Percentiles rank a stretch among this genome's conserved stretches.
Evolutionary conservation across 345 rosid genomes (phyloP).

Genomic region (Boechera retrofracta): DNA sequence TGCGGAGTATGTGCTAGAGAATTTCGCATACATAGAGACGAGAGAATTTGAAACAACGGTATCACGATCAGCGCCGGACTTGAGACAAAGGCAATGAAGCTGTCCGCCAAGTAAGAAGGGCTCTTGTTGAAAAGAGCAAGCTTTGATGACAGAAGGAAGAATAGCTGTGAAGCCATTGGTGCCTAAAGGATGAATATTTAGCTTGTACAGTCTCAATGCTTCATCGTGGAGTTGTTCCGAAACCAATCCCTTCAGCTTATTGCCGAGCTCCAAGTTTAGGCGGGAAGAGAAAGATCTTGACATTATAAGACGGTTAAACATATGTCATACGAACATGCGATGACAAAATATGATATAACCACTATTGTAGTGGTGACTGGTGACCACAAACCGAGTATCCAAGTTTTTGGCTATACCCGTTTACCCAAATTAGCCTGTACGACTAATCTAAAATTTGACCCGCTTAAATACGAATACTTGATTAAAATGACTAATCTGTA

Average conservation of each 20-base stretch:
- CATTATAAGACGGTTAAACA: neutral
- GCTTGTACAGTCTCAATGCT: slow-evolving; percentile 44
- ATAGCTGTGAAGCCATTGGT: slow-evolving; percentile 46
- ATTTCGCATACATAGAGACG: slow-evolving; percentile 51
- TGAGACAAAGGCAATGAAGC: slow-evolving; percentile 51
- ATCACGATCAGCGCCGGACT: slow-evolving; percentile 53
- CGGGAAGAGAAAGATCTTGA: slow-evolving; percentile 23
- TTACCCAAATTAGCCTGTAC: too few relatives aligned
- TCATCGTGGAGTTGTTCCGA: slow-evolving; percentile 45
- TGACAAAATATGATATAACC: too few relatives aligned
- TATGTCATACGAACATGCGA: too few relatives aligned
- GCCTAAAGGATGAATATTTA: slow-evolving; percentile 47
- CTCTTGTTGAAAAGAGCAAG: slow-evolving; percentile 44
- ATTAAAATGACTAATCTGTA: too few relatives aligned
- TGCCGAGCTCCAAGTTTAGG: slow-evolving; percentile 31
- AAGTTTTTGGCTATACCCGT: too few relatives aligned
- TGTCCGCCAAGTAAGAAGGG: slow-evolving; percentile 47
- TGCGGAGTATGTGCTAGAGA: slow-evolving; percentile 36
- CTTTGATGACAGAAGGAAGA: slow-evolving; percentile 61
- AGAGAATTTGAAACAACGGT: slow-evolving; percentile 56
- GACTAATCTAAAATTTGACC: too few relatives aligned
- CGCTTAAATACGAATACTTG: too few relatives aligned
- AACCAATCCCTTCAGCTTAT: slow-evolving; percentile 47
- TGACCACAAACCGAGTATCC: too few relatives aligned
- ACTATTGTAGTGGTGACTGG: too few relatives aligned